Base-by-base conservation (phyloP, 352 stramenopile species). In the Globisporangium splendens region DNA sequence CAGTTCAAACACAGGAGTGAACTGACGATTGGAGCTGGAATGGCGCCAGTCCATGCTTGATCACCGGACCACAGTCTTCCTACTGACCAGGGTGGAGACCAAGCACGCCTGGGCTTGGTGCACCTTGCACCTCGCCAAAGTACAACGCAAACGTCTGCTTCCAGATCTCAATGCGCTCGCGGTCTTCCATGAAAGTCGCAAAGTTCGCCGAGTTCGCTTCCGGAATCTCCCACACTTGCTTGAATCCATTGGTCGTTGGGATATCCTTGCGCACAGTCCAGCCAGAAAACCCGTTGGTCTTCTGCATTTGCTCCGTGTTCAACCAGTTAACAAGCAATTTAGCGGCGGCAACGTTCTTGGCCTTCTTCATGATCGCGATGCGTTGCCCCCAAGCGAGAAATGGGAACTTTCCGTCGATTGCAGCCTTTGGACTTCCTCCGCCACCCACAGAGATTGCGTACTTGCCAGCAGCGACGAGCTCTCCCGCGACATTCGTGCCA, bases 291-390 rank as follows among this genome's bases (percentile, higher is more conserved):
- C 67, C 67, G 55, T 53, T 62, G 15, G 64, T 62, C n/a, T 62
- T 56, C 72, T 76, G 41, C 74, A 73, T 69, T 85, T 72, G n/a
- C 60, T 60, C 17, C 73, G 68, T 20, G 83, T 65, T 28, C 69
- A 61, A 50, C 74, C 77, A 84, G 69, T 84, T 87, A 54, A 83
- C 48, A 54, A 87, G 73, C 18, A 87, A 63, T 62, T 86, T 86
- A 50, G 73, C 71, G 1, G 73, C 72, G 4, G 77, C 77, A 2
- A 63, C 64, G 51, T 83, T 69, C 54, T 72, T 78, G 21, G 71
- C 73, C 57, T 88, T 79, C 54, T 73, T 73, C 18, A 88, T 43
- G 66, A 86, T 83, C 22, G 74, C 73, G 35, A 84, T 68, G 62
- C 73, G 72, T 56, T 86, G 77, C 22, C 73, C 72, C 73, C 73